Conservation (phyloP, 257 asterid genomes). For the Avicennia marina region DNA sequence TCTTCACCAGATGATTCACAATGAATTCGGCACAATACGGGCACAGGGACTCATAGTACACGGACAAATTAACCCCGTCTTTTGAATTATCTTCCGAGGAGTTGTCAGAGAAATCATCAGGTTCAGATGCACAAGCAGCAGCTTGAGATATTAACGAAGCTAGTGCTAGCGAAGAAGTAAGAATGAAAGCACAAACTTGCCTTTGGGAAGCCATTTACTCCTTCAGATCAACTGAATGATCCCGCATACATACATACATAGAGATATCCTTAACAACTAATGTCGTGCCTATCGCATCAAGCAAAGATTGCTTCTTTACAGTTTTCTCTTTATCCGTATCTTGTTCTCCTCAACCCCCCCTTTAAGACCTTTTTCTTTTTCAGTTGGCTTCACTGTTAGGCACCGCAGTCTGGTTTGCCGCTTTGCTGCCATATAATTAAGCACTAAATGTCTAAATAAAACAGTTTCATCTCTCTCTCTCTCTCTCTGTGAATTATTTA, state of each 20-base stretch:
- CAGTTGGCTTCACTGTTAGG: no score
- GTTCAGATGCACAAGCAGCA: neutral
- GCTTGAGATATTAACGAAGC: constrained; percentile 23
- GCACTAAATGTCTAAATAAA: no score
- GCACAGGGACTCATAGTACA: constrained; percentile 84
- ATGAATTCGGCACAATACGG: constrained; percentile 90
- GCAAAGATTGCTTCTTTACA: constrained; percentile 15
- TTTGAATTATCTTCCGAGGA: constrained; percentile 4
- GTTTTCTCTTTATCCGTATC: constrained; percentile 22
- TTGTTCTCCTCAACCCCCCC: neutral
- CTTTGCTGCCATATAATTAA: no score
- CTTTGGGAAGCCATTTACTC: constrained; percentile 40
- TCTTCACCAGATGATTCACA: constrained; percentile 53
- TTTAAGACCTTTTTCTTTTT: no score
- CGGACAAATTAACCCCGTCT: constrained; percentile 37
- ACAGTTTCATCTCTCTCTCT: no score
- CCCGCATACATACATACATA: no score
- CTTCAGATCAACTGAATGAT: neutral
- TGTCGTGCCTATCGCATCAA: constrained; percentile 24
- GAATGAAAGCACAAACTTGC: neutral
- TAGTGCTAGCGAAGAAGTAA: constrained; percentile 12
- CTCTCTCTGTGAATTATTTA: no score
- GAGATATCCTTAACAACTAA: neutral
- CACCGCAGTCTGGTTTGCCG: no score
- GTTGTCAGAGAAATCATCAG: neutral